Percentiles rank a stretch among this genome's conserved stretches.
phyloP scores from a whole-genome alignment of 2,329 filamentous ascomycete genomes.

The Talaromyces islandicus region DNA sequence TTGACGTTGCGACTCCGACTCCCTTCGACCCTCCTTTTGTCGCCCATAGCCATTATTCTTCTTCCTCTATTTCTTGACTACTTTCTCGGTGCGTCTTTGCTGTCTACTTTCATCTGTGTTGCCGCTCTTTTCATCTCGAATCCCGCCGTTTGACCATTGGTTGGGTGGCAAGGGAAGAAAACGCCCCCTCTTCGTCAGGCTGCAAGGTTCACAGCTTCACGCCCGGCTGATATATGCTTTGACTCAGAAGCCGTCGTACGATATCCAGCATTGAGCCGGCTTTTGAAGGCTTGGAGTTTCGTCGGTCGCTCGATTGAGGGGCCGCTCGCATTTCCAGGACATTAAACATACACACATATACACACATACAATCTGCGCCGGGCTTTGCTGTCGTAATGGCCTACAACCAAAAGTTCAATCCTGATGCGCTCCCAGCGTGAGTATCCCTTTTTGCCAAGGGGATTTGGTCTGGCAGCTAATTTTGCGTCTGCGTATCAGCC shows the following conservation, averaged over 20 bases:
- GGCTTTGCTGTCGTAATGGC: constrained; percentile 61
- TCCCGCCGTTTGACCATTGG: not conserved
- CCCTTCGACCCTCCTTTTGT: not conserved
- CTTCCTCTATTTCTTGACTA: not conserved
- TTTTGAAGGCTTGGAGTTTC: not conserved
- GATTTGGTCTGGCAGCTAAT: not conserved
- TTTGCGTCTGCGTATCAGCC: constrained; percentile 12
- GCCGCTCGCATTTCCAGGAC: not conserved
- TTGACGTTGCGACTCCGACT: not conserved
- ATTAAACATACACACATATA: not conserved
- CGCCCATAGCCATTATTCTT: not conserved
- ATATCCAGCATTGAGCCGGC: not conserved
- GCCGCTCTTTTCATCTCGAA: not conserved
- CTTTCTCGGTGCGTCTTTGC: not conserved
- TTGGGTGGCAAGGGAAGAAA: not conserved
- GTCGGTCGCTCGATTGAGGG: not conserved
- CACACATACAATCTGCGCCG: too few species aligned
- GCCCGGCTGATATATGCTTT: not conserved
- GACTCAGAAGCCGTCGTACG: not conserved
- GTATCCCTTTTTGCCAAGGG: not conserved
- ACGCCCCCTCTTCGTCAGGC: not conserved
- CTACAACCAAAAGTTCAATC: constrained; percentile 89
- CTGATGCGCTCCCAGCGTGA: constrained; percentile 87
- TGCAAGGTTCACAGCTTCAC: not conserved
- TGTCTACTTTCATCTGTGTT: not conserved